phyloP scores from a whole-genome alignment of 2,329 filamentous ascomycete species.

The Malbranchea cinnamomea region DNA sequence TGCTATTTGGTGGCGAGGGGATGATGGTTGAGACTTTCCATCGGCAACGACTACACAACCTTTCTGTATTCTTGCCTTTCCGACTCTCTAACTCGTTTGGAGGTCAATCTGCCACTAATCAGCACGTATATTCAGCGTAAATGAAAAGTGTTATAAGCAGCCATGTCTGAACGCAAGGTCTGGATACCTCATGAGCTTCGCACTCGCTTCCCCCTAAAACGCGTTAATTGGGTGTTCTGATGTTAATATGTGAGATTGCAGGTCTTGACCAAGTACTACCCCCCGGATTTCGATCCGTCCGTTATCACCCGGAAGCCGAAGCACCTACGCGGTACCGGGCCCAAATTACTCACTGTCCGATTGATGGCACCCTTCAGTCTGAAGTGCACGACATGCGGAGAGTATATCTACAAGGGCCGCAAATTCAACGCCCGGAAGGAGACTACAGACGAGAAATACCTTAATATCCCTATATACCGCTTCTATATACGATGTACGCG shows the following conservation, averaged over 20 bases:
- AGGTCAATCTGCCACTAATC: too few relatives aligned
- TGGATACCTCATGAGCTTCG: slow-evolving; percentile 32
- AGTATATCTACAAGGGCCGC: slow-evolving; percentile 82
- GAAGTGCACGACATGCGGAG: slow-evolving; percentile 51
- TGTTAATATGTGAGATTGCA: not conserved
- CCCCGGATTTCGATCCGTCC: slow-evolving; percentile 79
- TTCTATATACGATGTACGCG: slow-evolving; percentile 88
- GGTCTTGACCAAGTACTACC: slow-evolving; percentile 32
- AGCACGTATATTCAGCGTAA: too few relatives aligned
- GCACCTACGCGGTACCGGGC: slow-evolving; percentile 47
- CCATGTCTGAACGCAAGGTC: slow-evolving; percentile 79
- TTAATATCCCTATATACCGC: slow-evolving; percentile 70
- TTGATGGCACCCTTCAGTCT: slow-evolving; percentile 82
- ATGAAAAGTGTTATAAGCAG: slow-evolving; percentile 2
- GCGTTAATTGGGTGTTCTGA: slow-evolving; percentile 1
- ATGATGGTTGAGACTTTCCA: not conserved
- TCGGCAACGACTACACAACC: not conserved
- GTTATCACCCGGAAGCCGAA: slow-evolving; percentile 53
- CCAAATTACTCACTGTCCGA: slow-evolving; percentile 71
- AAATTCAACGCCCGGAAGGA: slow-evolving; percentile 96
- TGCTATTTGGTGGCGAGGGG: slow-evolving; percentile 3
- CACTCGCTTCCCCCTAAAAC: slow-evolving; percentile 5
- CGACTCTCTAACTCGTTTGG: too few relatives aligned
- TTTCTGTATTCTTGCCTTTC: not conserved
- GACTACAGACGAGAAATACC: slow-evolving; percentile 78